A percentile compares a stretch with the other conserved stretches of the same genome.
Evolutionary conservation across 306 rosid species (phyloP).

Genomic region (Oemleria cerasiformis): DNA sequence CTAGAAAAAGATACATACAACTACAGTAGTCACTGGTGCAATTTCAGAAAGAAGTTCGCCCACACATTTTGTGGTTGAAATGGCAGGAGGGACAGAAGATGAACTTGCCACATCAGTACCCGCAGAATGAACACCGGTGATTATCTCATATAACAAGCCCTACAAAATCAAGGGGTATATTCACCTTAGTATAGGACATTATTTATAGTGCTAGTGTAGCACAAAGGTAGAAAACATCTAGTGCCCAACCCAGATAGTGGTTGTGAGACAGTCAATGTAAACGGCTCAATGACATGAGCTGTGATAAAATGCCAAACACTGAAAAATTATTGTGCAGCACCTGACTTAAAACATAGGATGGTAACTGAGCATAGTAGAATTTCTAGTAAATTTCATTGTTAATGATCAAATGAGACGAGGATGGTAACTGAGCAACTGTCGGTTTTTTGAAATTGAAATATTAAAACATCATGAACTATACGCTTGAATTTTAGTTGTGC

Average conservation of each 20-base stretch:
- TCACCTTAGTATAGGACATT: background rate
- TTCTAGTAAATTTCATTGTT: background rate
- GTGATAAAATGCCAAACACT: background rate
- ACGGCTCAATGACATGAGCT: background rate
- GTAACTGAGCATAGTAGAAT: background rate
- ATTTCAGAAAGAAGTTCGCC: conserved; percentile 54
- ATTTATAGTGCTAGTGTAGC: background rate
- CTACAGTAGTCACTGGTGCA: conserved; percentile 39
- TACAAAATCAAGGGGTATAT: conserved; percentile 31
- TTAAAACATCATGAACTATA: background rate
- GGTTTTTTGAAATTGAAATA: background rate
- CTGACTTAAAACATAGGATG: conserved; percentile 2
- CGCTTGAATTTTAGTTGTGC: background rate
- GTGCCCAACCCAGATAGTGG: background rate
- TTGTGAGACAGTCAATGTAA: background rate
- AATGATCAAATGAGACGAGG: background rate
- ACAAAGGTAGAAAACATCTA: background rate
- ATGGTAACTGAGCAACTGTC: background rate
- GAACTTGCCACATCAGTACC: conserved; percentile 71
- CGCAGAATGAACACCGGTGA: conserved; percentile 56
- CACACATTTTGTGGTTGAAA: conserved; percentile 47
- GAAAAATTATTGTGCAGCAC: background rate
- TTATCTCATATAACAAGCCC: conserved; percentile 67
- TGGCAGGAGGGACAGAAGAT: conserved; percentile 62
- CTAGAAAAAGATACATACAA: conserved; percentile 29